Evolutionary conservation across 441 rosid genomes (phyloP), one percentile per base, ranked within the genome.

Genomic region (Aquilaria agallochum): DNA sequence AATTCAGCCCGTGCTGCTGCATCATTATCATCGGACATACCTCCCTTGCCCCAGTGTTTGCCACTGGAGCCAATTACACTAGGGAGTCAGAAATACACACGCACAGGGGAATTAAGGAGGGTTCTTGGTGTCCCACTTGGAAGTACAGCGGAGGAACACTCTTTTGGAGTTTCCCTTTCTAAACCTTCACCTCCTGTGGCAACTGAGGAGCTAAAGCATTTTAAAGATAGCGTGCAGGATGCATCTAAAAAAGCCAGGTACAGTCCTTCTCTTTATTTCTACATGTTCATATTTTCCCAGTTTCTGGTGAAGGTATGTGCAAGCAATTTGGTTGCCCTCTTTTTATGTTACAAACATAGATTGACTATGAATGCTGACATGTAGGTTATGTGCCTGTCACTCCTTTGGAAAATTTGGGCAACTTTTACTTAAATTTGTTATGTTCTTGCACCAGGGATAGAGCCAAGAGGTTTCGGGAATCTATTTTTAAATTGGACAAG

Each of bases 141-240:
- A 58, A 73, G 66, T n/a, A 65, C 80, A 5, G 69, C 78, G 1
- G 88, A 82, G 58, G 93, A 82, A 3, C 78, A 72, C 70, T 76
- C 85, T 53, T 74, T 77, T 63, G 88, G 82, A 58, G 73, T 67
- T 73, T 59, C 78, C 7, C 80, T 74, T 58, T 56, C 73, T 30
- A 84, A 75, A 63, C 74, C 72, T 64, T 14, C 83, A 56, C 78
- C 84, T 63, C 80, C 86, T 9, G 73, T 76, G 51, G 83, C 88
- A n/a, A 70, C 78, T 2, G 83, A 84, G 73, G 90, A 87, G 80
- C 80, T 87, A 45, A 87, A 78, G 72, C 80, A 80, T 34, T 72
- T 82, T 7, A 86, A 86, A 79, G 92, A 86, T 70, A 86, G 87
- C 63, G 87, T 87, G 67, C 79, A 74, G 72, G 86, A 76, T 75